These are phyloP conservation scores for Saprolegnia diclina DNA, from an alignment of 352 stramenopile genomes.

Conservation along the genomic window DNA sequence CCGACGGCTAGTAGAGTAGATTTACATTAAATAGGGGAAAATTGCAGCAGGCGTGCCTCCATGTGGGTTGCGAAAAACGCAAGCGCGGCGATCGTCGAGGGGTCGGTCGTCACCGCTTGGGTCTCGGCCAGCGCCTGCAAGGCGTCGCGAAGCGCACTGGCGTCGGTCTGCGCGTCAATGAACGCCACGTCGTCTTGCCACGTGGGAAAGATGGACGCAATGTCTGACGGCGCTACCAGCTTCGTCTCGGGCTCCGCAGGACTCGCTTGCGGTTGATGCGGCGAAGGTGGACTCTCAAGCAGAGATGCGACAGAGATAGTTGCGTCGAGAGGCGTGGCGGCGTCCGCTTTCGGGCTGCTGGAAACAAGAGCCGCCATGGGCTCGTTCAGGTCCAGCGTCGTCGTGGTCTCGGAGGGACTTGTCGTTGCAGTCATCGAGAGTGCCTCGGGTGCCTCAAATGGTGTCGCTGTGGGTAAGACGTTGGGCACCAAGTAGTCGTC, in stretches of 20 bases:
- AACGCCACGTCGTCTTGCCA: conserved; percentile 24
- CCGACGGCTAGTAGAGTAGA: not conserved
- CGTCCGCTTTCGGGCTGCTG: too few species aligned
- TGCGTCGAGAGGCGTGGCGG: too few species aligned
- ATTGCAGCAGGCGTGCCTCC: not conserved
- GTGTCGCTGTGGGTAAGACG: not conserved
- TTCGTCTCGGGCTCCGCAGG: not conserved
- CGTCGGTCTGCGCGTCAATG: not conserved
- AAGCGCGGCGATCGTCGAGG: not conserved
- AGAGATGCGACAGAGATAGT: too few species aligned
- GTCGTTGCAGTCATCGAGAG: too few species aligned
- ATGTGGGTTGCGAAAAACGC: conserved; percentile 19
- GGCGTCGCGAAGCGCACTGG: not conserved
- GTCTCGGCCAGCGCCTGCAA: not conserved
- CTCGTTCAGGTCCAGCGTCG: too few species aligned
- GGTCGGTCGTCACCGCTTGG: not conserved
- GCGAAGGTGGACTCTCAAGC: too few species aligned
- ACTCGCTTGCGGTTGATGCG: too few species aligned
- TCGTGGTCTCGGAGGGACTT: too few species aligned
- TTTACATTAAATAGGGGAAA: not conserved
- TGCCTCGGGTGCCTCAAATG: not conserved
- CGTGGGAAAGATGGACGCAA: conserved; percentile 6
- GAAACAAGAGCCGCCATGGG: too few species aligned
- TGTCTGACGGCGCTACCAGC: not conserved
- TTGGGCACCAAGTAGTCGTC: not conserved